Conservation (phyloP, 2,329 filamentous ascomycete species). For the Xylaria sp. region DNA sequence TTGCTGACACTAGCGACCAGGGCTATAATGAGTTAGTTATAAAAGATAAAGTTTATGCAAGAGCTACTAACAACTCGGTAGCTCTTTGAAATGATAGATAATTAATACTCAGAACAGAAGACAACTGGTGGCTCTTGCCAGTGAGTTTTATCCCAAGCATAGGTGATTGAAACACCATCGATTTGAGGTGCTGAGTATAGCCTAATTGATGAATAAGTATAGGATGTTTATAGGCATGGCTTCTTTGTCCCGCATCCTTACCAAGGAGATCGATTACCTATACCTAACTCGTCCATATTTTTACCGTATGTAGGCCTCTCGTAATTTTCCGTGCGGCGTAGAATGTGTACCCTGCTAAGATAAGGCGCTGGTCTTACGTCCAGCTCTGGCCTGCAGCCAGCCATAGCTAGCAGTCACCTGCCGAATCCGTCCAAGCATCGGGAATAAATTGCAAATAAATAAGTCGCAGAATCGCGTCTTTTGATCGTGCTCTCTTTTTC, state of each 20-base stretch:
- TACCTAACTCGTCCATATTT: background rate
- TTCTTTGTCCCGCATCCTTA: background rate
- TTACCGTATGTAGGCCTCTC: slow-evolving; percentile 1
- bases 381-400: slow-evolving; percentile 3
- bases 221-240: too few species aligned
- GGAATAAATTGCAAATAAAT: slow-evolving; percentile 25
- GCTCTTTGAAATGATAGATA: background rate
- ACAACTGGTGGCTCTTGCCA: too few species aligned
- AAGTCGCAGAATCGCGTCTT: slow-evolving; percentile 5
- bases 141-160: too few species aligned
- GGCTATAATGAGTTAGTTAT: background rate
- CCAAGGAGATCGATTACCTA: background rate
- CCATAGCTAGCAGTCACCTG: slow-evolving; percentile 13
- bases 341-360: slow-evolving; percentile 6
- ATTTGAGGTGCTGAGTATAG: background rate
- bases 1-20: background rate
- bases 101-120: too few species aligned
- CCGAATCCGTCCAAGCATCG: slow-evolving; percentile 24
- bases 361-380: slow-evolving; percentile 10
- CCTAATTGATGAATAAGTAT: background rate
- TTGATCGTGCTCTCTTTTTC: background rate
- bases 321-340: slow-evolving; percentile 6
- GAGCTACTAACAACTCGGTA: background rate
- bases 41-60: background rate
- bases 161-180: too few species aligned